Base-by-base conservation (phyloP, 1,284 basidiomycete genomes). In the Anthracocystis setariae region DNA sequence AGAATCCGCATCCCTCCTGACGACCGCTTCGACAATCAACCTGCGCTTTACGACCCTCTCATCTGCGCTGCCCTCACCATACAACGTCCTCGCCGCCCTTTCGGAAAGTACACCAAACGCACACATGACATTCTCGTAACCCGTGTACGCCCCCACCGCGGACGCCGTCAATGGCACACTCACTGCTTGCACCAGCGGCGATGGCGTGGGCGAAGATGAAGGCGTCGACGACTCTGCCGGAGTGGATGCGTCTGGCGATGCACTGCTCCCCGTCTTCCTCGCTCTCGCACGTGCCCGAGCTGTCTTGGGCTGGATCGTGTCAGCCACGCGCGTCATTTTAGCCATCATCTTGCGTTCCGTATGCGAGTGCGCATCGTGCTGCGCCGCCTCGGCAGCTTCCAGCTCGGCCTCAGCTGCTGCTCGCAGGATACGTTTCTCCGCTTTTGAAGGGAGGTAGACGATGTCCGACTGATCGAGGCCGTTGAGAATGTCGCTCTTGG, bases 291-390 rank as follows among this genome's bases (percentile, higher is more conserved):
- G 40, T 9, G 69, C 69, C 18, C 69, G 58, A 24, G 63, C 59
- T 18, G 69, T 72, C 37, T 63, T 72, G 10, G 69, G 69, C 52
- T 72, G 69, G 0, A 63, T 20, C 3, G 59, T 48, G 21, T 72
- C 69, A 10, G 69, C 69, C 5, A 72, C 63, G 9, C 59, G 59
- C 20, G 59, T 63, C 69, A 72, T 72, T 47, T 72, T 72, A 39
- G 63, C 62, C 68, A 63, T 67, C 52, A 63, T 57, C 27, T 38
- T 56, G 35, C 59, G 50, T 18, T 54, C 63, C 21, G 54, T 60
- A 21, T 56, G 52, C 18, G 44, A 58, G 12, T 59, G 57, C 12
- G 51, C 48, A 7, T 49, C 46, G 17, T 61, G 47, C 35, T 55
- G 56, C 8, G 42, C 43, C 23, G 54, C 56, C 5, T 37, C 49